Evolutionary conservation across 371 early-diverging fungal genomes (phyloP).

Genomic region (Haplosporangium sp.): DNA sequence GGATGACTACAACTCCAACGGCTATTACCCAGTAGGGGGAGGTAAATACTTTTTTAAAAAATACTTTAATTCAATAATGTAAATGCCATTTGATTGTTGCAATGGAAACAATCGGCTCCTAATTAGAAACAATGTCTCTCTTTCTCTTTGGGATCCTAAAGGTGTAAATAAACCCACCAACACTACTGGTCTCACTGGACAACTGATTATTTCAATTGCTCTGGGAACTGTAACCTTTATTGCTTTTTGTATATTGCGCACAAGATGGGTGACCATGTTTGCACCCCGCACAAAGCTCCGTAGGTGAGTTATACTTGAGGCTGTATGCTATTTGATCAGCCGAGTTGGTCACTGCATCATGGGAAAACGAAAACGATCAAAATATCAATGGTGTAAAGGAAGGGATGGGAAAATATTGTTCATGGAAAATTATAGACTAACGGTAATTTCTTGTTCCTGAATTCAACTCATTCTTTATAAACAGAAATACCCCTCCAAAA

Average conservation of each 20-base stretch:
- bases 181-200: conserved; percentile 55
- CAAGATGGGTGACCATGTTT: conserved; percentile 68
- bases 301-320: conserved; percentile 56
- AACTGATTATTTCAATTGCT: conserved; percentile 61
- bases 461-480: conserved; percentile 13
- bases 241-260: conserved; percentile 65
- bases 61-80: not conserved
- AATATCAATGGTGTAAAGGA: not conserved
- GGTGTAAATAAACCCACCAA: conserved; percentile 33
- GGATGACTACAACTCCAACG: no score
- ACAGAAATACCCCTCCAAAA: conserved; percentile 67
- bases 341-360: no score
- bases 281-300: conserved; percentile 73
- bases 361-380: no score
- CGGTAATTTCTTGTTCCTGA: conserved; percentile 7
- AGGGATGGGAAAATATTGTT: conserved; percentile 2
- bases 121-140: not conserved
- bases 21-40: not conserved
- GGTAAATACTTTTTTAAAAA: conserved; percentile 13
- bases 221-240: conserved; percentile 60
- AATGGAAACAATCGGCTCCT: not conserved
- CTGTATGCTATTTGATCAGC: not conserved
- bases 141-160: not conserved
- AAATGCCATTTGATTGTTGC: not conserved
- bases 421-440: no score